Base-by-base conservation (phyloP, 257 asterid species). In the Solanum tarapatanum region DNA sequence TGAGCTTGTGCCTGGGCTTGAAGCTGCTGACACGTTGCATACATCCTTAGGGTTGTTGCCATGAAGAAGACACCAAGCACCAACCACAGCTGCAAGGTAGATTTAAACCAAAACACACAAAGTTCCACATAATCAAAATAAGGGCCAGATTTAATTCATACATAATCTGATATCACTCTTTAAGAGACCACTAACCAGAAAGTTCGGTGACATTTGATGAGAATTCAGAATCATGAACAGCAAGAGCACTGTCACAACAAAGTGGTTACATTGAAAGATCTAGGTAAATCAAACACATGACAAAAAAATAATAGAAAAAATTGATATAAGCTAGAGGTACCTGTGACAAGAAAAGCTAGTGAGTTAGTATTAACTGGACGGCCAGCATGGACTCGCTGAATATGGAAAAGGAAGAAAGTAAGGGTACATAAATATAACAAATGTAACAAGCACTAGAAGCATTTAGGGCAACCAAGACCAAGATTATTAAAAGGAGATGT, bases 1-100 rank as follows among this genome's bases (percentile, higher is more conserved):
- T 97, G 99, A 76, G 99, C 99, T 88, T 97, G 99, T 72, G 99
- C 99, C 91, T 96, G 99, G 79, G 99, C 98, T 93, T 97, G 99
- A 91, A 97, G 99, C 87, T 96, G 99, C 93, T 97, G 99, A 89
- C 99, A 97, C 9, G 99, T 97, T 77, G 99, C 99, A 89, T 97
- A 97, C 99, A 97, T 97, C 90, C 99, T 93, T 87, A 97, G 89
- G 80, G 93, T 91, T 39, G 99, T 96, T 76, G 99, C 99, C 98
- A 95, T 95, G 84, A 96, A 90, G 90, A 97, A 97, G 80, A 97
- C 99, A 86, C 95, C 99, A 58, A 97, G 98, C 79, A 96, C 99
- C 95, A 97, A 85, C 99, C 99, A 97, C 45, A 97, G 99, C 99
- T 97, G 90, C 83, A 64, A 51, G 80, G 26, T 14, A 75, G 37